Percentiles rank a stretch among this genome's conserved stretches.
phyloP scores from a whole-genome alignment of 2,329 filamentous ascomycete species.

The Fusarium euwallaceae region DNA sequence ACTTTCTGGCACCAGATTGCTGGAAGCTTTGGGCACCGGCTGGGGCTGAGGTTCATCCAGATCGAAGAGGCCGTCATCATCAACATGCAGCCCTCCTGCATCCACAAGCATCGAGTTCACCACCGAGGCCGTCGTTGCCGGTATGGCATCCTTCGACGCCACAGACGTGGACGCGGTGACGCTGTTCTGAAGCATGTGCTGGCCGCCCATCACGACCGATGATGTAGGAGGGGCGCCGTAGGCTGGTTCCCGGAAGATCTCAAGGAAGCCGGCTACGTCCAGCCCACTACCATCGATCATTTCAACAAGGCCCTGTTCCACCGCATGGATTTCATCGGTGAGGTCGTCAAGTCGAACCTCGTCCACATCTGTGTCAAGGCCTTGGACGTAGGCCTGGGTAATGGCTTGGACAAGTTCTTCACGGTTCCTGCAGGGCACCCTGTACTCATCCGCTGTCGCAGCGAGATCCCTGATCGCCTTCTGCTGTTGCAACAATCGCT shows the following conservation, averaged over 20 bases:
- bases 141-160: slow-evolving; percentile 50
- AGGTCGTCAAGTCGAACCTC: slow-evolving; percentile 65
- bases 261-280: slow-evolving; percentile 56
- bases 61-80: slow-evolving; percentile 48
- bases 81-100: slow-evolving; percentile 33
- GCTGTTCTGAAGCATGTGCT: slow-evolving; percentile 49
- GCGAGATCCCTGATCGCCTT: slow-evolving; percentile 58
- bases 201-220: slow-evolving; percentile 61
- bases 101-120: slow-evolving; percentile 6
- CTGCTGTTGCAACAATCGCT: slow-evolving; percentile 61
- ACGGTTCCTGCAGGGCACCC: slow-evolving; percentile 57
- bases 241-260: slow-evolving; percentile 35
- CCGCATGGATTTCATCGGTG: slow-evolving; percentile 58
- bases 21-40: slow-evolving; percentile 14
- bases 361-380: slow-evolving; percentile 65
- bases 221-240: slow-evolving; percentile 2
- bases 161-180: slow-evolving; percentile 48
- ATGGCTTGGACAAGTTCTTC: slow-evolving; percentile 63
- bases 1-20: slow-evolving; percentile 10
- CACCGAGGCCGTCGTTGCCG: slow-evolving; percentile 24
- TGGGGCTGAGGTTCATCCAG: slow-evolving; percentile 47
- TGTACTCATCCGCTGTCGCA: slow-evolving; percentile 57
- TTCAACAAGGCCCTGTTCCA: slow-evolving; percentile 58
- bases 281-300: slow-evolving; percentile 61
- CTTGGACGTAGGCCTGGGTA: slow-evolving; percentile 64